Base-by-base conservation (phyloP, 805 yeast genomes). In the Starmerella floricola region DNA sequence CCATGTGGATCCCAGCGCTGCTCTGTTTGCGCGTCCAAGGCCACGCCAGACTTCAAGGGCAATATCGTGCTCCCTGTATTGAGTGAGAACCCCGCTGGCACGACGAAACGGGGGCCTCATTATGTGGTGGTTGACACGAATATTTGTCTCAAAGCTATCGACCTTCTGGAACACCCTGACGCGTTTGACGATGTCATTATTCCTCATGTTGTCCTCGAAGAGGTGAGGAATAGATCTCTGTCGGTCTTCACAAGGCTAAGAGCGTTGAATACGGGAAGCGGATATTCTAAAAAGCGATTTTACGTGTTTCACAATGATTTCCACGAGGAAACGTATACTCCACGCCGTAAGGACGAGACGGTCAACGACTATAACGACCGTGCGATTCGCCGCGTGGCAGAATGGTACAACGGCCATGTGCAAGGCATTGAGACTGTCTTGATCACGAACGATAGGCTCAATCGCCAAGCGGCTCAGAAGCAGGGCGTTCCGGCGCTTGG, bases 161-260 rank as follows among this genome's bases (percentile, higher is more conserved):
- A 91, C 61, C 64, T 91, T 45, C 64, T 91, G 42, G 99, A 91
- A 60, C 78, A 76, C 54, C 68, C 69, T 17, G 69, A 72, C 24
- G 79, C 82, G 41, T 83, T 91, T 56, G 79, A 71, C 55, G 97
- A 91, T 62, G 95, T 87, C 15, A 79, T 91, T 43, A 66, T 91
- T n/a, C 95, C 97, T 1, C 98, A 91, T 59, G 81, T 94, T 6
- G 96, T 85, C 2, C 66, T 91, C 28, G 96, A 93, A 52, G 97
- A 91, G 61, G 95, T 88, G 8, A 74, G 84, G 50, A 85, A 85
- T 58, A 70, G 79, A 55, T 83, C 94, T 38, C 74, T 78, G 55
- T 95, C 98, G 3, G 78, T 88, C 16, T 91, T 87, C 59, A 76
- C 82, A 54, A 71, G 98, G 57, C 62, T 88, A 36, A 71, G 96